phyloP scores from a whole-genome alignment of 345 rosid genomes.

The Acer campestre region DNA sequence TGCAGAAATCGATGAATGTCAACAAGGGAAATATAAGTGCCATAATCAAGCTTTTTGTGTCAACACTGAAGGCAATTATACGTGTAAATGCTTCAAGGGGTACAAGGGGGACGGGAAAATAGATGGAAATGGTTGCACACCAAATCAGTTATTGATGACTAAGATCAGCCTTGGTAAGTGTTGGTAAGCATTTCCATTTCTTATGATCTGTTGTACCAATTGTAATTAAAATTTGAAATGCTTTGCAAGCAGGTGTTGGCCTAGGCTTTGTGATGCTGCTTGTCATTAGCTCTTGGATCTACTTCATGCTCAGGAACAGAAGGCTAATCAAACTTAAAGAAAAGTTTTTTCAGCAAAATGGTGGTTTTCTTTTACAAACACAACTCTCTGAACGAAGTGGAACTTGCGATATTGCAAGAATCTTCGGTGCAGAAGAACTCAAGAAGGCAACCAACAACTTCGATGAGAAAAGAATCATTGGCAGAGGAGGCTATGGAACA shows the following conservation, averaged over 20 bases:
- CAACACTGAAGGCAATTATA: no score
- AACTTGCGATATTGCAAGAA: conserved; percentile 8
- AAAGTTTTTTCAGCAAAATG: conserved; percentile 26
- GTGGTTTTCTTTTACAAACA: conserved; percentile 28
- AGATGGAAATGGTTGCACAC: no score
- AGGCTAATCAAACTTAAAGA: conserved; percentile 20
- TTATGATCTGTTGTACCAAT: background rate
- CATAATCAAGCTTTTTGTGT: no score
- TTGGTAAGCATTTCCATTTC: no score
- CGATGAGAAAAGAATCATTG: conserved; percentile 32
- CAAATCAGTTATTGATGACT: no score
- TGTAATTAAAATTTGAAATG: background rate
- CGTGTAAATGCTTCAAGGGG: no score
- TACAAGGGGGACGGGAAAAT: no score
- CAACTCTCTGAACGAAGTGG: conserved; percentile 17
- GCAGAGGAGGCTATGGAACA: conserved; percentile 38
- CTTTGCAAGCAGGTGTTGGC: conserved; percentile 11
- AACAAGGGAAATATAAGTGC: no score
- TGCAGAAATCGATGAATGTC: no score
- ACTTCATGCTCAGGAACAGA: conserved; percentile 16
- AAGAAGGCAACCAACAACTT: conserved; percentile 38
- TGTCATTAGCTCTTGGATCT: conserved; percentile 3
- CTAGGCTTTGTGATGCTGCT: conserved; percentile 10
- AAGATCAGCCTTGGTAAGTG: no score
- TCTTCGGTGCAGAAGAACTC: conserved; percentile 29